These are phyloP conservation scores for Mycosarcoma maydis DNA, from an alignment of 1,284 basidiomycete genomes.

Conservation along the genomic window DNA sequence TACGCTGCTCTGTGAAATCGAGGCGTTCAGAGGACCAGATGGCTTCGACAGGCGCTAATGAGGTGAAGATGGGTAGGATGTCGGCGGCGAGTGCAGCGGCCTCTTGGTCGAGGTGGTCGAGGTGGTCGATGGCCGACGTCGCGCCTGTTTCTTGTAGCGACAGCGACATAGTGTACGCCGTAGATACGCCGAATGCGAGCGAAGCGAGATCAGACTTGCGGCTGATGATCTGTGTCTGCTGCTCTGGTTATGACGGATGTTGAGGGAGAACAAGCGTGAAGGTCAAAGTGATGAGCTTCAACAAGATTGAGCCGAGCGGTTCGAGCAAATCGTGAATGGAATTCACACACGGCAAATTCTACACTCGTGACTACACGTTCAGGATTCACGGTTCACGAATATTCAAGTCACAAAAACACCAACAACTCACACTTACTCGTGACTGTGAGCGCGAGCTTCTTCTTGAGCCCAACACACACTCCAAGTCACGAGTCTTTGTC, in stretches of 20 bases:
- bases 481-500: too few species aligned
- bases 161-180: constrained; percentile 8
- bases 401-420: too few species aligned
- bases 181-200: not conserved
- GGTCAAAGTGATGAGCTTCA: too few species aligned
- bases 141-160: constrained; percentile 11
- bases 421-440: too few species aligned
- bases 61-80: constrained; percentile 35
- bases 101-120: constrained; percentile 22
- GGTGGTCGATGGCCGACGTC: too few species aligned
- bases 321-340: too few species aligned
- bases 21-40: constrained; percentile 28
- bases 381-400: too few species aligned
- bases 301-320: too few species aligned
- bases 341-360: too few species aligned
- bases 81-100: constrained; percentile 31
- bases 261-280: too few species aligned
- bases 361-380: too few species aligned
- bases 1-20: constrained; percentile 8
- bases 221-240: not conserved
- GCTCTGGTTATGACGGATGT: too few species aligned
- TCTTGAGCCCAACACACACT: constrained; percentile 2
- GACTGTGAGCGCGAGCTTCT: not conserved
- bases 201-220: constrained; percentile 1
- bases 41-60: constrained; percentile 16